Evolutionary conservation across 305 asterid genomes (phyloP).

Genomic region (Fraxinus ornus): DNA sequence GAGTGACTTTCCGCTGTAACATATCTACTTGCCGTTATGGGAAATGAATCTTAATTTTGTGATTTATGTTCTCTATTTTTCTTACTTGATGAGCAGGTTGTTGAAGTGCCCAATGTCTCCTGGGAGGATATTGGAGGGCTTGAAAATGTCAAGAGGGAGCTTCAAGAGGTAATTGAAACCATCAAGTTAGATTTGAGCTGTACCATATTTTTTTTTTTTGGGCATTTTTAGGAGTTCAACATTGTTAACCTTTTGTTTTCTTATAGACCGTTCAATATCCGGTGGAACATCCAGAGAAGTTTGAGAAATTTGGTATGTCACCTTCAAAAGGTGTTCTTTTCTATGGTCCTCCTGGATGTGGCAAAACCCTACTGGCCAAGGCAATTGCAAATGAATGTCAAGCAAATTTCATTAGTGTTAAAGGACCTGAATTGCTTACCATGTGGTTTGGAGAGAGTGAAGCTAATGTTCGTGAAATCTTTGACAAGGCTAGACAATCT

Average conservation of each 20-base stretch:
- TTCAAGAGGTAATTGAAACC: slow-evolving; percentile 49
- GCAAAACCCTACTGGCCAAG: slow-evolving; percentile 22
- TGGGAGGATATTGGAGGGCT: slow-evolving; percentile 73
- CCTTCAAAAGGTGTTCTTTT: slow-evolving; percentile 22
- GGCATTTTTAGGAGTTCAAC: background rate
- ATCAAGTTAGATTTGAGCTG: slow-evolving; percentile 10
- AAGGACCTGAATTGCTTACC: slow-evolving; percentile 25
- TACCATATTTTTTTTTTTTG: background rate
- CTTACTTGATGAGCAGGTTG: slow-evolving; percentile 39
- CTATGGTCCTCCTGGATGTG: slow-evolving; percentile 25
- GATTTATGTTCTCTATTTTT: background rate
- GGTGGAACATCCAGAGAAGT: slow-evolving; percentile 53
- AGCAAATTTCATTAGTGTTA: slow-evolving; percentile 21
- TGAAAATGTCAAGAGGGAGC: slow-evolving; percentile 66
- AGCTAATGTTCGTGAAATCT: slow-evolving; percentile 23
- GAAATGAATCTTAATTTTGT: background rate
- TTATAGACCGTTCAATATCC: slow-evolving; percentile 56
- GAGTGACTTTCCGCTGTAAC: slow-evolving; percentile 28
- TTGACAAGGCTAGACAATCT: slow-evolving; percentile 27
- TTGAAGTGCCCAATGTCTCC: slow-evolving; percentile 58
- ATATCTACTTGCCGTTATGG: background rate
- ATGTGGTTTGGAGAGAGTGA: slow-evolving; percentile 31
- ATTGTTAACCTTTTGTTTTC: slow-evolving; percentile 16
- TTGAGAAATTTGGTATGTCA: slow-evolving; percentile 38
- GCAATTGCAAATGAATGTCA: slow-evolving; percentile 27